Base-by-base conservation (phyloP, 2,329 filamentous ascomycete species). In the Macrophomina phaseolina region DNA sequence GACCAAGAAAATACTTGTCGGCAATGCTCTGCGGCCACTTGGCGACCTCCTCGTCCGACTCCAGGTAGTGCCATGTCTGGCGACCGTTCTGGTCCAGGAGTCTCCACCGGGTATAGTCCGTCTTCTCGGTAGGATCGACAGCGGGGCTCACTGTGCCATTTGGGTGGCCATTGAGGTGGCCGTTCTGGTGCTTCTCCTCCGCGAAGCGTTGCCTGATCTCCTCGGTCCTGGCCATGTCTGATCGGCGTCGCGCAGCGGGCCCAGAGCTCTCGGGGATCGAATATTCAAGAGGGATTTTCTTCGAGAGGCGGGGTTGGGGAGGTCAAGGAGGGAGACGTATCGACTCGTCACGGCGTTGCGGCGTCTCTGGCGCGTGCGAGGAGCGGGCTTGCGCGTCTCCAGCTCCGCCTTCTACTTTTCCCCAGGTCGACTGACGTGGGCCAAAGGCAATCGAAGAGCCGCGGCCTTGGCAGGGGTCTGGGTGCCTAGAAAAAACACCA, bases 31-130 rank as follows among this genome's bases (percentile, higher is more conserved):
- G 94, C 5, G 94, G 93, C 94, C 94, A 97, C 67, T 87, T 81
- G 72, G 91, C 83, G 7, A 85, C 80, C 65, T 91, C 89, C 67
- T 92, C 85, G 64, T 95, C 90, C 9, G 87, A 87, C 69, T 86
- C 81, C 3, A 99, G 82, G 76, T 98, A 99, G 74, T 95, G 91
- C 95, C 95, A 99, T 61, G 92, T 97, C 73, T 97, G 93, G 65
- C 91, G 86, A 58, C 95, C 94, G 62, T 87, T 86, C 68, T 97
- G 92, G 74, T 96, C 90, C 68, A 88, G 86, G 76, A 98, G 81
- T 69, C 95, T 87, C 95, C 95, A 99, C 78, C 91, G 85, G 7
- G 88, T 86, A 70, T 87, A 87, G 79, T 99, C 94, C 4, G 93
- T 97, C 74, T 86, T 88, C 67, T 73, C 53, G 42, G 52, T 48